Evolutionary conservation across 2,329 filamentous ascomycete species (phyloP).

Genomic region (Sphaerulina populicola): DNA sequence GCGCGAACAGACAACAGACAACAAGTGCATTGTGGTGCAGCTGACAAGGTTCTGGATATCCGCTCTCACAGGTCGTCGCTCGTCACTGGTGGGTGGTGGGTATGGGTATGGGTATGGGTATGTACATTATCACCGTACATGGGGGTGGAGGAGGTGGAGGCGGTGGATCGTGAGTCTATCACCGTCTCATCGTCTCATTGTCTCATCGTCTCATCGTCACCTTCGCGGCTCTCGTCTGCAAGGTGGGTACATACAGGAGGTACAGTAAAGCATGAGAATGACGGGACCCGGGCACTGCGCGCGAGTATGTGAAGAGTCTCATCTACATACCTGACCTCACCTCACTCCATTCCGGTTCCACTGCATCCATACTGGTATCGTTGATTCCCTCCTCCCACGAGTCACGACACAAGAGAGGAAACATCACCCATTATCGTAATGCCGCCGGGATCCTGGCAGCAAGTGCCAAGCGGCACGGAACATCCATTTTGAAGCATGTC

Average conservation of each 20-base stretch:
- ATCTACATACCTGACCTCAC: no score
- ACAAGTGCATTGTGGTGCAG: neutral
- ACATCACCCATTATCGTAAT: neutral
- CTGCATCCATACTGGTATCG: no score
- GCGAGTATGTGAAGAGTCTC: neutral
- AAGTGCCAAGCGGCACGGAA: neutral
- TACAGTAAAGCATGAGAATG: no score
- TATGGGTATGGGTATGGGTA: no score
- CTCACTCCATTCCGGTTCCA: no score
- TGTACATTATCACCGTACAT: neutral
- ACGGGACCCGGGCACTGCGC: neutral
- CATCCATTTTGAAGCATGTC: neutral
- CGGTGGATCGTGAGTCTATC: neutral
- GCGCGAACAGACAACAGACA: constrained; percentile 1
- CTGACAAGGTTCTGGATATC: neutral
- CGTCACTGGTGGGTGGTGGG: no score
- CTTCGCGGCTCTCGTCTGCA: neutral
- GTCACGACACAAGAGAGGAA: no score
- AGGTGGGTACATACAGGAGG: neutral
- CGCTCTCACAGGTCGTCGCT: no score
- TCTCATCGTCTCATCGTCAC: neutral
- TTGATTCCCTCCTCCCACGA: no score
- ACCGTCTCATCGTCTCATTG: no score
- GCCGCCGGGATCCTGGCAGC: neutral
- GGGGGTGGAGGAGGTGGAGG: neutral